Percentiles rank a stretch among this genome's conserved stretches.
phyloP scores from a whole-genome alignment of 345 rosid species.

The Schrenkiella parvula region DNA sequence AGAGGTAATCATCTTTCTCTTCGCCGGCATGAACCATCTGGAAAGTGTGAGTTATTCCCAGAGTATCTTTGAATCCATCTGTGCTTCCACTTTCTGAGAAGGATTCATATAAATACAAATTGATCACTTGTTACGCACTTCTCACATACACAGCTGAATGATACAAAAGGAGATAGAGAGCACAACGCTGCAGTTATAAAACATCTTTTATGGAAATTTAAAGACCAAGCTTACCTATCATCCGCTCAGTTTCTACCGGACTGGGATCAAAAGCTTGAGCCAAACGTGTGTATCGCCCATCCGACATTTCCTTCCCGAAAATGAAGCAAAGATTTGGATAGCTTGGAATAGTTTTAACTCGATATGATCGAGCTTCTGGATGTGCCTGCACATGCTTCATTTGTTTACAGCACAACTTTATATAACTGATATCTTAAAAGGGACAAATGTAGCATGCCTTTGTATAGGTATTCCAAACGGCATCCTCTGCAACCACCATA shows the following conservation, averaged over 20 bases:
- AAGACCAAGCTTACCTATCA: constrained; percentile 44
- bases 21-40: constrained; percentile 31
- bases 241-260: constrained; percentile 34
- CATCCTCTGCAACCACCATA: constrained; percentile 78
- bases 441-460: constrained; percentile 43
- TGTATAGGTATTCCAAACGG: constrained; percentile 60
- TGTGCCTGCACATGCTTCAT: constrained; percentile 49
- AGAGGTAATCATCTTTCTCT: constrained; percentile 33
- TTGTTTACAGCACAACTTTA: constrained; percentile 11
- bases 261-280: constrained; percentile 44
- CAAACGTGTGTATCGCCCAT: constrained; percentile 66
- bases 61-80: constrained; percentile 9
- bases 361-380: constrained; percentile 80
- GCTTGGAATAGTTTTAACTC: constrained; percentile 76
- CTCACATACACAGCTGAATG: not conserved
- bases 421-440: constrained; percentile 4
- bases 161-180: not conserved
- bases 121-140: too few species aligned
- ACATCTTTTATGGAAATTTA: not conserved
- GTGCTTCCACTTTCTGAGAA: constrained; percentile 20
- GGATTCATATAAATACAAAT: not conserved
- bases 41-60: constrained; percentile 4
- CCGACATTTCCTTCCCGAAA: constrained; percentile 58
- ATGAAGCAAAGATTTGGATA: constrained; percentile 68
- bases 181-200: not conserved